Evolutionary conservation across 225 moss, liverwort and hornwort genomes (phyloP).

Genomic region (Straminergon stramineum): DNA sequence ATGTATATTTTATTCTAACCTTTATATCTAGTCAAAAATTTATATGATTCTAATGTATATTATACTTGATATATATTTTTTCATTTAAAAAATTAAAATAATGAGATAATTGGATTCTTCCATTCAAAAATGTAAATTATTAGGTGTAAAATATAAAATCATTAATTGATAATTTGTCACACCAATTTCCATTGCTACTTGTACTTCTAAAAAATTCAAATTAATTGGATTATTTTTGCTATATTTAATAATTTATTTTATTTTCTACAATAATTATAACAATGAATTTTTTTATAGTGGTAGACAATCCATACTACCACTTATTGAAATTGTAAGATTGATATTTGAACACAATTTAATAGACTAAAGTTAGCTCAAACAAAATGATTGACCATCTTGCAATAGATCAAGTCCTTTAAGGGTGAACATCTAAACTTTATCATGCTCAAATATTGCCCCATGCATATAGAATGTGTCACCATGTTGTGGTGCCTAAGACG

Average conservation of each 20-base stretch:
- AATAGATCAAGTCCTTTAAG: neutral
- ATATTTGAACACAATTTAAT: neutral
- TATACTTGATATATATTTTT: neutral
- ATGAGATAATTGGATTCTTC: neutral
- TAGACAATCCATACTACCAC: neutral
- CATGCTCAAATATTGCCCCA: fast-evolving
- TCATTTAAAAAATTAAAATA: neutral
- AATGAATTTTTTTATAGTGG: neutral
- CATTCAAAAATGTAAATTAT: neutral
- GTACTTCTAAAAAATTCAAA: neutral
- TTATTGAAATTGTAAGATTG: neutral
- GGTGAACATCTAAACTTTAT: neutral
- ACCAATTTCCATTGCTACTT: neutral
- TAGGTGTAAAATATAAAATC: neutral
- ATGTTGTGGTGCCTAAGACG: fast-evolving
- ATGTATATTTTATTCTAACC: neutral
- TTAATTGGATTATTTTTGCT: neutral
- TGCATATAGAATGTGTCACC: neutral
- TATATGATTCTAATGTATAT: neutral
- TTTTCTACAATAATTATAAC: neutral
- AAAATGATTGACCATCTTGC: neutral
- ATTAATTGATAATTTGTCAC: neutral
- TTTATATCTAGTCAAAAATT: too few species aligned
- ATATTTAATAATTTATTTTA: neutral
- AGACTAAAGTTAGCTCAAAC: neutral